phyloP scores from a whole-genome alignment of 2,329 filamentous ascomycete species.

The Pyrenochaeta sp. region DNA sequence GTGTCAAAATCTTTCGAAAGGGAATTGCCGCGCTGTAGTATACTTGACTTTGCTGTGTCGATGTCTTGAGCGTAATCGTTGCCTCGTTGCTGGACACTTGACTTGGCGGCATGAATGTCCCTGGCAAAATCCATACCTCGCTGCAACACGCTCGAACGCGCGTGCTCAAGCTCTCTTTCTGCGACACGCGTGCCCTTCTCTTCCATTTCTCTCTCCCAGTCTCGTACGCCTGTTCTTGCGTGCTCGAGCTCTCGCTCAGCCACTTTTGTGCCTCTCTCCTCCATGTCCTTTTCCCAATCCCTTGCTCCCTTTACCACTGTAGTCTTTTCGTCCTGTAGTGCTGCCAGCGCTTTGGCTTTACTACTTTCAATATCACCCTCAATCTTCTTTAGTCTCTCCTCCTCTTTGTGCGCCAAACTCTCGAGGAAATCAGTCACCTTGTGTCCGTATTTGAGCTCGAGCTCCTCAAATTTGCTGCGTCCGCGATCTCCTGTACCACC shows the following conservation, averaged over 20 bases:
- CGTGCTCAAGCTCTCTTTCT: slow-evolving; percentile 16
- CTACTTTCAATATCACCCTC: slow-evolving; percentile 17
- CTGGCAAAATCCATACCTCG: slow-evolving; percentile 8
- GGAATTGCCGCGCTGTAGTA: slow-evolving; percentile 9
- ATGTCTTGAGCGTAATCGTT: slow-evolving; percentile 8
- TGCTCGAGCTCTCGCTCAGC: slow-evolving; percentile 9
- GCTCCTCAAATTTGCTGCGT: slow-evolving; percentile 26
- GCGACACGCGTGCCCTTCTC: slow-evolving; percentile 9
- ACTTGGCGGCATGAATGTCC: slow-evolving; percentile 3
- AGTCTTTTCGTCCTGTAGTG: slow-evolving; percentile 8
- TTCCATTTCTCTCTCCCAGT: slow-evolving; percentile 17
- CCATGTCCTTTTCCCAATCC: slow-evolving; percentile 19
- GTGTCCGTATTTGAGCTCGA: slow-evolving; percentile 36
- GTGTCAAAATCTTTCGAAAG: slow-evolving; percentile 10
- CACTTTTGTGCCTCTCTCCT: slow-evolving; percentile 6
- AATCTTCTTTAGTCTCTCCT: slow-evolving; percentile 25
- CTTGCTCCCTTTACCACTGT: slow-evolving; percentile 4
- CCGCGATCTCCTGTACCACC: slow-evolving; percentile 8
- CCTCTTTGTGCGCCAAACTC: slow-evolving; percentile 32
- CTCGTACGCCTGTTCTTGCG: slow-evolving; percentile 1
- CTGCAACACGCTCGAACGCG: slow-evolving; percentile 5
- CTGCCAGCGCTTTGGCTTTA: slow-evolving; percentile 11
- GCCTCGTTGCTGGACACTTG: slow-evolving; percentile 7
- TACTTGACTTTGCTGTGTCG: slow-evolving; percentile 4
- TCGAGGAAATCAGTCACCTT: slow-evolving; percentile 33